Evolutionary conservation across 1,284 basidiomycete species (phyloP).

Genomic region (Tilletia caries): DNA sequence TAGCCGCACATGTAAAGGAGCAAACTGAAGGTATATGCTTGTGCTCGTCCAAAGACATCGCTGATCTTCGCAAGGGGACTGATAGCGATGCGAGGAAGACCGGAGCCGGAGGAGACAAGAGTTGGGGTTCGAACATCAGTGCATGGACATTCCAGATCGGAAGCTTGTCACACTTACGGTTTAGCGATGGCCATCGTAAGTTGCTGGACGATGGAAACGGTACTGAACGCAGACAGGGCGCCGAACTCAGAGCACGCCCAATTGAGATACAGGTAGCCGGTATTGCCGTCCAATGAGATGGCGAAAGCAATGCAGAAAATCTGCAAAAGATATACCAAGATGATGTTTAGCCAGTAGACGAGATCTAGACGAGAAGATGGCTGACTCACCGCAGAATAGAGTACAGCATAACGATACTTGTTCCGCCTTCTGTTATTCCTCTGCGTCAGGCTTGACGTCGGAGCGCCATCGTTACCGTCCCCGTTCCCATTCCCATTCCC

Average conservation of each 20-base stretch:
- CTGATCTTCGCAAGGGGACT: conserved; percentile 71
- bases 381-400: conserved; percentile 1
- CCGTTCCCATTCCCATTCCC: neutral
- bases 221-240: conserved; percentile 55
- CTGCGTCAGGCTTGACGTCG: neutral
- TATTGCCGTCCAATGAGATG: conserved; percentile 59
- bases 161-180: conserved; percentile 54
- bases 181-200: conserved; percentile 66
- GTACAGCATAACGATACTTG: conserved; percentile 1
- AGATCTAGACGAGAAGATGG: no score
- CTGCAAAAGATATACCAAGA: neutral
- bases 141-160: neutral
- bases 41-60: conserved; percentile 63
- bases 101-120: no score
- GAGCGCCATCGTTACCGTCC: neutral
- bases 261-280: conserved; percentile 59
- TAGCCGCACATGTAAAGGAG: conserved; percentile 60
- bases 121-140: no score
- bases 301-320: conserved; percentile 69
- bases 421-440: neutral
- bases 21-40: conserved; percentile 63
- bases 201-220: conserved; percentile 51
- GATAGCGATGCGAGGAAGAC: no score
- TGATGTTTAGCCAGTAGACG: no score
- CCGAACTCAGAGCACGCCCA: conserved; percentile 50